Evolutionary conservation across 2,329 filamentous ascomycete genomes (phyloP).

Genomic region (Beauveria scarabaeidicola): DNA sequence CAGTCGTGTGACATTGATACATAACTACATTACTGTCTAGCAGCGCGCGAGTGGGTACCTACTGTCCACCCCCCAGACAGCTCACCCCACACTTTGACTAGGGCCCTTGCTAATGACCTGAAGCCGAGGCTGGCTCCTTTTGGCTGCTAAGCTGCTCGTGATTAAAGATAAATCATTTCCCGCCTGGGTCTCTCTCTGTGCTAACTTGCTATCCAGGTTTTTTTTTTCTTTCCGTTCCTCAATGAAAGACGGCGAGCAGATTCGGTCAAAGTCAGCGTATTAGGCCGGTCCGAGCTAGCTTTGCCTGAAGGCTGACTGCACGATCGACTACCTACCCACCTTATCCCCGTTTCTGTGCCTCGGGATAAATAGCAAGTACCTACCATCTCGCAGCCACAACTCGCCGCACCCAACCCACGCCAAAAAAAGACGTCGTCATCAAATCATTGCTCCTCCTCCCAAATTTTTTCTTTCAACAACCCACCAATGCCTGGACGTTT

Average conservation of each 20-base stretch:
- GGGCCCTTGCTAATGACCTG: not conserved
- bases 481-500: not conserved
- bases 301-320: too few species aligned
- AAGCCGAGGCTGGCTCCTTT: constrained; percentile 5
- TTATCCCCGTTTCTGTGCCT: not conserved
- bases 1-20: not conserved
- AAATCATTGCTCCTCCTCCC: too few species aligned
- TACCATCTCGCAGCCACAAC: not conserved
- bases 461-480: not conserved
- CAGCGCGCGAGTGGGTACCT: not conserved
- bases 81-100: constrained; percentile 13
- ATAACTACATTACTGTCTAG: constrained; percentile 9
- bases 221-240: too few species aligned
- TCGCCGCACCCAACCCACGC: not conserved
- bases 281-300: too few species aligned
- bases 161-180: constrained; percentile 8
- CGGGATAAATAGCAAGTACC: constrained; percentile 9
- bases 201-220: too few species aligned
- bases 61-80: constrained; percentile 5
- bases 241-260: too few species aligned
- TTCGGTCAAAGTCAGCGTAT: too few species aligned
- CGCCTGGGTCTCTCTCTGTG: not conserved
- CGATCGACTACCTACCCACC: too few species aligned
- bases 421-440: not conserved
- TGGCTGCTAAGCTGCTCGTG: not conserved